Evolutionary conservation across 441 rosid species (phyloP), one percentile per base, ranked within the genome.

Genomic region (Gossypium laxum): DNA sequence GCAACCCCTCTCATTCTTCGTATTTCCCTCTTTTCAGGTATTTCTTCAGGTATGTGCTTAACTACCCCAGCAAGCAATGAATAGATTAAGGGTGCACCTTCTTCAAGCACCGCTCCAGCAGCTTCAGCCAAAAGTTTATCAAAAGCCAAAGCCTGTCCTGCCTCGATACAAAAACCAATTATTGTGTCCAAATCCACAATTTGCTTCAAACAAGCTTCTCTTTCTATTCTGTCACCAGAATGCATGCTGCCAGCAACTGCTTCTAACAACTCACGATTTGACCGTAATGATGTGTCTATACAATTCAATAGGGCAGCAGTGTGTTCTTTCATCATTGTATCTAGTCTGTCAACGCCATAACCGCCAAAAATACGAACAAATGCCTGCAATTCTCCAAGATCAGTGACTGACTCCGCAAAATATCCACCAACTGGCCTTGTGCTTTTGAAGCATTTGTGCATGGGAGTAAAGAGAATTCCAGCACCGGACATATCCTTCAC

Each of bases 371-470:
- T 84, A 65, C 91, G 87, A 73, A 91, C 90, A 82, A 95, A 92
- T 12, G 98, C 91, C 74, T 85, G 86, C 78, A 95, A 63, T 73
- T 95, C 98, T 82, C 88, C 77, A 63, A 86, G 87, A 76, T 89
- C 98, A 60, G 98, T 91, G 74, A 95, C 96, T 1, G 98, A 95
- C 82, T 95, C 99, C 0, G 98, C 98, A 88, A 92, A 95, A 79
- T 91, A 95, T 79, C 99, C 98, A 70, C 97, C 97, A 55, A 95
- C 96, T 59, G 98, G 99, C 83, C 97, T 90, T 32, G 92, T 87
- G 86, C 99, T 95, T 85, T 92, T 92, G 83, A 95, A 92, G 93
- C 91, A 89, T 80, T 81, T 85, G 71, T 90, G 98, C 78, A 84
- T 78, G 5, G 99, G 98, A 52, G 98, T 87, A 57, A 92, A 95